Base-by-base conservation (phyloP, 768 basidiomycete species). In the Pulveroboletus sp. region DNA sequence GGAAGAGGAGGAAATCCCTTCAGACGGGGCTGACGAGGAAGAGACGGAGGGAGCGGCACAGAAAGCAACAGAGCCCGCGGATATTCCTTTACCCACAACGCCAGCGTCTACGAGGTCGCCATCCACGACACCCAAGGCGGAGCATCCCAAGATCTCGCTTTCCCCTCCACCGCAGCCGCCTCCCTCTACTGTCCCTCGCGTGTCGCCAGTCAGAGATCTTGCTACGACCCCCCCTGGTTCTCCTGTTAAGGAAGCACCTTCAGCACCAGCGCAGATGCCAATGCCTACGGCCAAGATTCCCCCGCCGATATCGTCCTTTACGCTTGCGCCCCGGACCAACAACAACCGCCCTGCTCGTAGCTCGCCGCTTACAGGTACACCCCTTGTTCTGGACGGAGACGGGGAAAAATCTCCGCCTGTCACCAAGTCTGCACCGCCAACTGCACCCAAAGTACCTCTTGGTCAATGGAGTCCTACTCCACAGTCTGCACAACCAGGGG, bases 221-320 rank as follows among this genome's bases (percentile, higher is more conserved):
- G 82, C 75, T 53, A 80, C 81, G 0, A 87, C 85, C 10, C 83
- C 85, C 11, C 82, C 83, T 14, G 79, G 76, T 2, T 81, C 84
- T n/a, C 85, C 85, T 0, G 59, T 65, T 20, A 80, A 75, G 55
- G 70, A 73, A 31, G 47, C 71, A 11, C 58, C 68, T 34, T 29
- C 46, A n/a, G 40, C 27, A 14, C 24, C 49, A 17, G 30, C 43
- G 17, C 61, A 62, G 13, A 49, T 58, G 7, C 49, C 60, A 2
- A 35, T 42, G 6, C 57, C 63, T 17, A 27, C 53, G 13, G 39
- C 44, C 13, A 68, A 55, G 36, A 19, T 53, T 4, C 46, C 57
- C 26, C 62, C 50, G 26, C 49, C 55, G 13, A 27, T 41, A 60
- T 73, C 79, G 19, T 67, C 72, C 3, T 63, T 83, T 27, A 75